phyloP scores from a whole-genome alignment of 108 stramenopile species.

The Mayamaea pseudoterrestris region DNA sequence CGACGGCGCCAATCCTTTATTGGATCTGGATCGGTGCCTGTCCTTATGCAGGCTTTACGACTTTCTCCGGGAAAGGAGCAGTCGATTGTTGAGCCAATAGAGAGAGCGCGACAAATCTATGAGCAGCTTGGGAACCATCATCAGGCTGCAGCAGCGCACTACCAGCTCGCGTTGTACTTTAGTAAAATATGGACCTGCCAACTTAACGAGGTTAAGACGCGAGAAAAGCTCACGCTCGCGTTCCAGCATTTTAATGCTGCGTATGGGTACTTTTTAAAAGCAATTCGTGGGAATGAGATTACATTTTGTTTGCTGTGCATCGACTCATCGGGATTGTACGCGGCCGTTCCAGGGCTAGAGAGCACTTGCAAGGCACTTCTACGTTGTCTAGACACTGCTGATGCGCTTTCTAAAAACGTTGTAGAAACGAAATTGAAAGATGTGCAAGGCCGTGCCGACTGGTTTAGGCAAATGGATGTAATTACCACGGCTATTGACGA shows the following conservation, averaged over 20 bases:
- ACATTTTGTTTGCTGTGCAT: conserved; percentile 69
- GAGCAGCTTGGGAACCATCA: conserved; percentile 51
- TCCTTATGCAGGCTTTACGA: conserved; percentile 48
- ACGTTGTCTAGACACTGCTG: conserved; percentile 56
- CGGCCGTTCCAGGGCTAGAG: conserved; percentile 58
- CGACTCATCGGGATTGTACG: conserved; percentile 63
- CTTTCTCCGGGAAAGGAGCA: conserved; percentile 60
- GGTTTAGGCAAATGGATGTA: conserved; percentile 57
- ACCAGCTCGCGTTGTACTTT: conserved; percentile 70
- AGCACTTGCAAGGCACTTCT: conserved; percentile 46
- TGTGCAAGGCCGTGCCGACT: conserved; percentile 6
- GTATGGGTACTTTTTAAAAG: conserved; percentile 43
- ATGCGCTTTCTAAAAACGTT: conserved; percentile 36
- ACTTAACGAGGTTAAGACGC: conserved; percentile 57
- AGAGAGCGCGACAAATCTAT: conserved; percentile 60
- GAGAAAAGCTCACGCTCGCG: conserved; percentile 65
- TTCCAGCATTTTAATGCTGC: conserved; percentile 56
- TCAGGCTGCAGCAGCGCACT: conserved; percentile 76
- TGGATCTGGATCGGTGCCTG: conserved; percentile 32
- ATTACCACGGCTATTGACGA: conserved; percentile 48
- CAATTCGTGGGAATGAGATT: conserved; percentile 46
- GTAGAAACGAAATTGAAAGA: conserved; percentile 1
- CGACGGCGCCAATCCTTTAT: conserved; percentile 61
- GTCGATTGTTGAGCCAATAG: conserved; percentile 70
- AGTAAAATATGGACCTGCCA: conserved; percentile 77